Evolutionary conservation across 768 basidiomycete species (phyloP), one percentile per base, ranked within the genome.

Genomic region (Gymnopilus junonius): DNA sequence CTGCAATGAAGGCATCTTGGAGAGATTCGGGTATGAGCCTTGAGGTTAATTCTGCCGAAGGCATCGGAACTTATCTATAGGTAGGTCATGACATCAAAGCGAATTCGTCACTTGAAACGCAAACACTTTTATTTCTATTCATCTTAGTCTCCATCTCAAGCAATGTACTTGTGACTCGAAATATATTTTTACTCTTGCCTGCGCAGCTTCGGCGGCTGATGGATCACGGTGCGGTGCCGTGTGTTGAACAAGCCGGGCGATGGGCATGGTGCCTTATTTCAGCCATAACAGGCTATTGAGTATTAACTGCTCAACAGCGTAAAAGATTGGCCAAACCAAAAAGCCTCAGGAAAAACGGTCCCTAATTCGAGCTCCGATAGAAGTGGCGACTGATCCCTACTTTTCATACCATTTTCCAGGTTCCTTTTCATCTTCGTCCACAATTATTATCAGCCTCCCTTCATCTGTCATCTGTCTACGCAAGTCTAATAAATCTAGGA

Each of bases 21-120:
- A 40, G 15, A 34, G 42, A 63, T 31, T 54, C 32, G n/a, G 55
- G 42, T 29, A 32, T 14, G 27, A 8, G 31, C 20, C 7, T 37
- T n/a, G 32, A 35, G 55, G 31, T 51, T 31, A 27, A 55, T 35
- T 35, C 43, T 25, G 63, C 67, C 67, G 67, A 65, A 61, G 60
- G 59, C 59, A 65, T 65, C 67, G 67, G 67, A 56, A 57, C 43
- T 63, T 40, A 37, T 37, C 42, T 25, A 31, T 39, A 58, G 39
- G 50, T 58, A 53, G 46, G 46, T 56, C 59, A 54, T 61, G 56
- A 58, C 63, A 63, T 63, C 57, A 63, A 59, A 64, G 63, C 43
- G 53, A 59, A 39, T 43, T 51, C n/a, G 48, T 51, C 48, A 51
- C 48, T 42, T 64, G 63, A 64, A 64, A 64, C 63, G 55, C 58